These are phyloP conservation scores for Hyparrhenia diplandra DNA, from an alignment of 176 grass and related monocot genomes.

Conservation along the genomic window DNA sequence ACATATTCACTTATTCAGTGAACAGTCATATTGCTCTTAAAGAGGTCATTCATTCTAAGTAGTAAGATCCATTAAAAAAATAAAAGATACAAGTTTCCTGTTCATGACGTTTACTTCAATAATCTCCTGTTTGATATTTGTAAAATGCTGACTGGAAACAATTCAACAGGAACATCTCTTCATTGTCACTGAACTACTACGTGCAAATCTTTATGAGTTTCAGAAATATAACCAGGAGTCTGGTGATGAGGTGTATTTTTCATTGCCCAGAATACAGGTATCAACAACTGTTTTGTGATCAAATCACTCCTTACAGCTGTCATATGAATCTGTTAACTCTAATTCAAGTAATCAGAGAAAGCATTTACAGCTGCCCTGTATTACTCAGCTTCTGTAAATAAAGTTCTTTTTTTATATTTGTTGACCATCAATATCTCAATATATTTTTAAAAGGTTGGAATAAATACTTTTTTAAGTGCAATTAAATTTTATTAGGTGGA, in stretches of 20 bases:
- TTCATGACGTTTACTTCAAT: background rate
- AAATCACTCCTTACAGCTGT: slow-evolving; percentile 1
- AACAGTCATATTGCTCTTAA: background rate
- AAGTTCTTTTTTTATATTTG: background rate
- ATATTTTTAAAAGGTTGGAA: slow-evolving; percentile 8
- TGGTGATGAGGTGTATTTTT: slow-evolving; percentile 71
- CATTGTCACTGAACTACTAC: slow-evolving; percentile 92
- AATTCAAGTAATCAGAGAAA: slow-evolving; percentile 7
- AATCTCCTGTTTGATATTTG: background rate
- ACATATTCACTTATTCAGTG: slow-evolving; percentile 11
- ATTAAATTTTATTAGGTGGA: slow-evolving; percentile 16
- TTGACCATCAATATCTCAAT: background rate
- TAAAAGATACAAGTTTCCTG: background rate
- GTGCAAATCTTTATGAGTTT: slow-evolving; percentile 93
- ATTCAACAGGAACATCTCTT: slow-evolving; percentile 90
- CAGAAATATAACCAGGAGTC: slow-evolving; percentile 97
- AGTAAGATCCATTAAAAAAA: slow-evolving; percentile 4
- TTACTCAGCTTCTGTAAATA: background rate
- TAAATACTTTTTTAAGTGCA: background rate
- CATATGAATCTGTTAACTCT: background rate
- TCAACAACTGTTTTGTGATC: background rate
- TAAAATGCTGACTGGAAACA: slow-evolving; percentile 22
- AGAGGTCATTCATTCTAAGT: background rate
- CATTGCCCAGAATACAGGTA: slow-evolving; percentile 96
- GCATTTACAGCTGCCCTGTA: background rate